Evolutionary conservation across 305 asterid genomes (phyloP), one percentile per base, ranked within the genome.

Genomic region (Stenogyne calaminthoides): DNA sequence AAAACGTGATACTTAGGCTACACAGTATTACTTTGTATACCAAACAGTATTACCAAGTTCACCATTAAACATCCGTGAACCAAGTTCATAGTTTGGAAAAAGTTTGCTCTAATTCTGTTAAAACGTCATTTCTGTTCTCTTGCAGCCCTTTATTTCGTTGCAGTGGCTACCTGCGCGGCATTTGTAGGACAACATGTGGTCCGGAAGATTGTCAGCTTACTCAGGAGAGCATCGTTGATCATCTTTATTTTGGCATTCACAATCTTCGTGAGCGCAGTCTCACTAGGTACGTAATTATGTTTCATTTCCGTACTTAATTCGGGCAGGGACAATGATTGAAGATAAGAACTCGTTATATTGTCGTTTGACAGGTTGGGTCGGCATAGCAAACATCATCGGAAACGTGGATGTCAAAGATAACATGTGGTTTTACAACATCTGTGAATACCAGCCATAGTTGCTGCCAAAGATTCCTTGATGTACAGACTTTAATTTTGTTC

Each of bases 161-260:
- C 27, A 10, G 92, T 90, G 75, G 91, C 96, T 56, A 84, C 87
- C 1, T 49, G 81, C 61, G 89, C 96, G 62, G 96, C 96, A 29
- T 68, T 88, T 64, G 85, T 84, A 0, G 96, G 96, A 65, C 90
- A 88, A 47, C 88, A 81, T 40, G 82, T 88, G 37, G 93, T 90
- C 65, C 71, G 93, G 11, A 88, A 82, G 84, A 71, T 87, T 62
- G 82, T 90, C 22, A 79, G 83, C 18, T 9, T 91, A 32, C 81
- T 88, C 6, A 86, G 89, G 27, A 80, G 97, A 72, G 91, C 95
- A 27, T 91, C 97, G 29, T 70, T 87, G 68, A 84, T 91, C 73
- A 83, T 91, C 85, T 88, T 87, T 72, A 70, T 88, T 47, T 79
- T 87, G 86, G 95, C 95, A 37, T 83, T 85, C 82, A 84, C 80